Percentiles rank a stretch among this genome's conserved stretches.
These are phyloP conservation scores for Pestalotiopsis sp. DNA, from an alignment of 2,329 filamentous ascomycete species.

Conservation along the genomic window DNA sequence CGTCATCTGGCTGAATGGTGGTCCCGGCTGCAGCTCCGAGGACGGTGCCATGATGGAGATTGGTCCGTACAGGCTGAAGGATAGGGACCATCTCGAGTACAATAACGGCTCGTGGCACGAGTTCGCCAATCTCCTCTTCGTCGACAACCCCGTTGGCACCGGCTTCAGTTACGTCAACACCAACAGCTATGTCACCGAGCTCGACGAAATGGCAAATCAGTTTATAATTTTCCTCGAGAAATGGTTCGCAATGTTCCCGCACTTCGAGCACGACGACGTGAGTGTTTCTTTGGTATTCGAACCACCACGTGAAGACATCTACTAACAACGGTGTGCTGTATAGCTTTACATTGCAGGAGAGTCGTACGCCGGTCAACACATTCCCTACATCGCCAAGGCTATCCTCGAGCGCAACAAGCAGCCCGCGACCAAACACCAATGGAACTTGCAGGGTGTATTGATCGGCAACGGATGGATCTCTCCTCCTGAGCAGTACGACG, in stretches of 20 bases:
- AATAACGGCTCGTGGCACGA: conserved; percentile 99
- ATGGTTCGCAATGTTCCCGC: conserved; percentile 86
- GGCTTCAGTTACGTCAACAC: conserved; percentile 96
- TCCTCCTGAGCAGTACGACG: conserved; percentile 82
- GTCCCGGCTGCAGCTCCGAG: conserved; percentile 95
- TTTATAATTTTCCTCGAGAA: conserved; percentile 89
- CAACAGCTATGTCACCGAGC: conserved; percentile 80
- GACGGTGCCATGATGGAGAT: conserved; percentile 96
- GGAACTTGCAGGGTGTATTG: conserved; percentile 81
- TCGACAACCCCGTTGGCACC: conserved; percentile 95
- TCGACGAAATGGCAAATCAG: conserved; percentile 85
- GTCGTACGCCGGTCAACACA: conserved; percentile 95
- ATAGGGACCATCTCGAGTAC: conserved; percentile 68
- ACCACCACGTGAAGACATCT: background rate
- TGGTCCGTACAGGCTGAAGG: conserved; percentile 84
- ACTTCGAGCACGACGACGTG: conserved; percentile 90
- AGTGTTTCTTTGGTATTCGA: conserved; percentile 32
- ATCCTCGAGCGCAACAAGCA: conserved; percentile 85
- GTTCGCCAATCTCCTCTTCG: conserved; percentile 94
- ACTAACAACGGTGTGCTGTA: background rate
- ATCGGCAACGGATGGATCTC: conserved; percentile 99
- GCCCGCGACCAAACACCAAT: conserved; percentile 49
- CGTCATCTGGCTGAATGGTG: conserved; percentile 96
- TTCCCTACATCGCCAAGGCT: conserved; percentile 91
- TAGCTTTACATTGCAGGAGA: conserved; percentile 94